These are phyloP conservation scores for Aspergillus conjunctus DNA, from an alignment of 495 filamentous ascomycete genomes.

Conservation along the genomic window DNA sequence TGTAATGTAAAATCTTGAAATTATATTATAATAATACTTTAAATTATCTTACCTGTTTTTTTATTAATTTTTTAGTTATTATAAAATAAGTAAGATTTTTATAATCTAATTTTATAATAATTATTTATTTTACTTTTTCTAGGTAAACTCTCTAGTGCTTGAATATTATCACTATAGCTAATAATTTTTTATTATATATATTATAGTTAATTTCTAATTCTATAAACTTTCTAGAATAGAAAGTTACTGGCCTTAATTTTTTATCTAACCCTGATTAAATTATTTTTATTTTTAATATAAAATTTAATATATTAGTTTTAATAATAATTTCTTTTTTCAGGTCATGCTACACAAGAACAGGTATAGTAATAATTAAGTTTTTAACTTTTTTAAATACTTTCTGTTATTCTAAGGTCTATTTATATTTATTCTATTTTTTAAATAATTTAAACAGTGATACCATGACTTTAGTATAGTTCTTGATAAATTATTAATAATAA, in stretches of 20 bases:
- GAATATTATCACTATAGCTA: slow-evolving; percentile 4
- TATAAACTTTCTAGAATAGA: background rate
- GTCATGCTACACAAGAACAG: background rate
- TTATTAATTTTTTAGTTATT: background rate
- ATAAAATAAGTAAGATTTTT: background rate
- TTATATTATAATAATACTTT: too few species aligned
- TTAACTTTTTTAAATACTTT: background rate
- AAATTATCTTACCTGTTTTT: background rate
- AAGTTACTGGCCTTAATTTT: background rate
- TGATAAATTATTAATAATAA: too few species aligned
- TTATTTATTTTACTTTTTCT: slow-evolving; percentile 2
- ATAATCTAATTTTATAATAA: background rate
- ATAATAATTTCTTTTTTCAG: background rate
- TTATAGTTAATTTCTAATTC: background rate
- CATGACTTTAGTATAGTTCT: background rate
- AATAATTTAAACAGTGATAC: background rate
- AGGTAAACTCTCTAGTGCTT: background rate
- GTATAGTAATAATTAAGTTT: background rate
- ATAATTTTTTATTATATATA: background rate
- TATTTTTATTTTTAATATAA: background rate
- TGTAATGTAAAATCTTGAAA: background rate
- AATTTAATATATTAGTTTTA: background rate
- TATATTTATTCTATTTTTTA: background rate
- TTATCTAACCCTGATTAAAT: background rate
- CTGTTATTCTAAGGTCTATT: background rate